phyloP scores from a whole-genome alignment of 805 yeast genomes.

The Candida argentea region DNA sequence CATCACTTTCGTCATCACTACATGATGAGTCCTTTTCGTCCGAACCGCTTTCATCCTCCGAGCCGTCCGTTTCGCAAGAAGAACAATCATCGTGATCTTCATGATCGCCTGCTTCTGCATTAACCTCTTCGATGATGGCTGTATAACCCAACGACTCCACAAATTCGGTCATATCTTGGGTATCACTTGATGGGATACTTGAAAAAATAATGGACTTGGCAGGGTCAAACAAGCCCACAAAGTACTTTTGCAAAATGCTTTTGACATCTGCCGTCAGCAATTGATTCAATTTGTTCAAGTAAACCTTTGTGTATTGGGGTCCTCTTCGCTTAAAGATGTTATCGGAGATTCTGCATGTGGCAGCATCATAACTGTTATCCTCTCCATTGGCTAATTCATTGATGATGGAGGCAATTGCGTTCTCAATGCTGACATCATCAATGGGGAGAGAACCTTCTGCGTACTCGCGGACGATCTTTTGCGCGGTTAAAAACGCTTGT shows the following conservation, averaged over 20 bases:
- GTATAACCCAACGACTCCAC: constrained; percentile 49
- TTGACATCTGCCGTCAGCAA: constrained; percentile 46
- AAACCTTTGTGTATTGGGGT: constrained; percentile 44
- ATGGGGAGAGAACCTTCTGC: constrained; percentile 44
- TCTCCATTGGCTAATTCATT: constrained; percentile 60
- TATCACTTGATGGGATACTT: constrained; percentile 63
- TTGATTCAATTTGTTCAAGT: constrained; percentile 42
- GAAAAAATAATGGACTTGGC: constrained; percentile 50
- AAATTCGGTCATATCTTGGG: constrained; percentile 34
- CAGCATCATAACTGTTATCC: constrained; percentile 55
- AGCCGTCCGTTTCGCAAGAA: constrained; percentile 1
- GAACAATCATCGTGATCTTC: constrained; percentile 5
- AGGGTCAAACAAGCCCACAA: constrained; percentile 54
- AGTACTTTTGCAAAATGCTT: constrained; percentile 44
- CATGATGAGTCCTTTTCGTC: constrained; percentile 9
- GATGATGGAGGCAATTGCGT: constrained; percentile 69
- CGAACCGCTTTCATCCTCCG: constrained; percentile 4
- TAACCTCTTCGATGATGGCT: constrained; percentile 47
- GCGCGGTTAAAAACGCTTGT: constrained; percentile 54
- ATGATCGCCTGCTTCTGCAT: constrained; percentile 8
- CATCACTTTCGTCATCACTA: constrained; percentile 16
- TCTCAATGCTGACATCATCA: constrained; percentile 52
- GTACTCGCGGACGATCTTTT: constrained; percentile 50
- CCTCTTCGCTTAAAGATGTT: constrained; percentile 62
- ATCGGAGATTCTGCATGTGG: constrained; percentile 56